Conservation (phyloP, 352 stramenopile genomes). For the Phytophthora pini region DNA sequence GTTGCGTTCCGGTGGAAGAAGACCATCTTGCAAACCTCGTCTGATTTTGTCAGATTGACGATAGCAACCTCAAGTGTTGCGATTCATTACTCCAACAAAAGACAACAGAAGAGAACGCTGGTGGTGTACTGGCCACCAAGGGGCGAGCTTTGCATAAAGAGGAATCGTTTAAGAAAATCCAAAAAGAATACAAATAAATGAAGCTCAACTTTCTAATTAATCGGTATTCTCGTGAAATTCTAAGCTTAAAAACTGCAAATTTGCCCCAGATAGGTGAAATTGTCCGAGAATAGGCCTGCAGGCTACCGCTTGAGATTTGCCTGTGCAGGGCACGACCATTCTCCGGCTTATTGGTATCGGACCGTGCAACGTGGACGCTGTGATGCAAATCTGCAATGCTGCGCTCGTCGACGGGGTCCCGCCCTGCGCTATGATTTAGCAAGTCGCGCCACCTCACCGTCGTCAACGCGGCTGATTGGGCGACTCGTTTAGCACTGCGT, state of each 20-base stretch:
- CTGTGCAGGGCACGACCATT: slow-evolving; percentile 20
- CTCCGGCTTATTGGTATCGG: slow-evolving; percentile 16
- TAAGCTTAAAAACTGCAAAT: background rate
- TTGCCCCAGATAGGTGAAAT: background rate
- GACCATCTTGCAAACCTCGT: background rate
- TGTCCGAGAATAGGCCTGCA: slow-evolving; percentile 8
- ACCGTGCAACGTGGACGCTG: slow-evolving; percentile 5
- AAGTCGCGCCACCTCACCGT: slow-evolving; percentile 29
- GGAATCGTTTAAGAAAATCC: background rate
- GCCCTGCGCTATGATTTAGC: slow-evolving; percentile 27
- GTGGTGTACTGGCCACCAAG: background rate
- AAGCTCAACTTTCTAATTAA: too few species aligned
- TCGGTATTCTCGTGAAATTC: too few species aligned
- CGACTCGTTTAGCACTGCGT: background rate
- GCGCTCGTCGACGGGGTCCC: slow-evolving; percentile 21
- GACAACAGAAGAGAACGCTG: too few species aligned
- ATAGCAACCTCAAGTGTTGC: background rate
- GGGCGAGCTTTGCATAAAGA: background rate
- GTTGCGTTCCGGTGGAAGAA: background rate
- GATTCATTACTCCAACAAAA: too few species aligned
- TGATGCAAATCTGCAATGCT: slow-evolving; percentile 20
- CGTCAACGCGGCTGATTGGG: slow-evolving; percentile 21
- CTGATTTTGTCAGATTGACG: slow-evolving; percentile 9
- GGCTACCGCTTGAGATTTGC: slow-evolving; percentile 13
- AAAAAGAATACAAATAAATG: background rate